These are phyloP conservation scores for Mortierella sp. DNA, from an alignment of 371 early-diverging fungal species.

Conservation along the genomic window DNA sequence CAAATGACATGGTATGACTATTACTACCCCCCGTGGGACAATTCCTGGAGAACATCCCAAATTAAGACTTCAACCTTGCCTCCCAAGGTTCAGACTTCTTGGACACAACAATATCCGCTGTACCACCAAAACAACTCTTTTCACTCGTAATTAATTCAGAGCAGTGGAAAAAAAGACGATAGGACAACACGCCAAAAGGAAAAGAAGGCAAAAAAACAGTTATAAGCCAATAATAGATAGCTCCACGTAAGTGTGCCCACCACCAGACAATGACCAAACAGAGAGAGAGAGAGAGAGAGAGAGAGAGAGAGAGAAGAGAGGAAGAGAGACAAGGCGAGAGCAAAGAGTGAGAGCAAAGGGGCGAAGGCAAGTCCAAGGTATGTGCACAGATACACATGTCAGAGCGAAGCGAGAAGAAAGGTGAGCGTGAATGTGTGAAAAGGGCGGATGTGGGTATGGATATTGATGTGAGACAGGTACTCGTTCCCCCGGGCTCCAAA, in stretches of 20 bases:
- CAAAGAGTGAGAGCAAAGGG: not conserved
- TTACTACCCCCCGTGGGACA: constrained; percentile 7
- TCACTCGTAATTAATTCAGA: not conserved
- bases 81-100: no score
- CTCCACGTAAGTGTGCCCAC: not conserved
- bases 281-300: no score
- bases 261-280: not conserved
- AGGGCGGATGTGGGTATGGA: no score
- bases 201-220: not conserved
- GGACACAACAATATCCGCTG: constrained; percentile 4
- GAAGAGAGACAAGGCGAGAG: not conserved
- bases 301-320: not conserved
- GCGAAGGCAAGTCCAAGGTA: constrained; percentile 8
- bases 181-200: not conserved
- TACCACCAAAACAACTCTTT: not conserved
- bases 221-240: not conserved
- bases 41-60: not conserved
- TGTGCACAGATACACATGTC: constrained; percentile 6
- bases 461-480: no score
- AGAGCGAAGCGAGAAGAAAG: not conserved
- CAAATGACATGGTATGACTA: no score
- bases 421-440: not conserved
- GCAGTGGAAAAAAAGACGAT: not conserved
- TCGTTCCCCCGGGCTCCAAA: no score
- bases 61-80: not conserved